Percentiles rank a stretch among this genome's conserved stretches.
Conservation (phyloP, 2,329 filamentous ascomycete species). For the Aureobasidium sp. region DNA sequence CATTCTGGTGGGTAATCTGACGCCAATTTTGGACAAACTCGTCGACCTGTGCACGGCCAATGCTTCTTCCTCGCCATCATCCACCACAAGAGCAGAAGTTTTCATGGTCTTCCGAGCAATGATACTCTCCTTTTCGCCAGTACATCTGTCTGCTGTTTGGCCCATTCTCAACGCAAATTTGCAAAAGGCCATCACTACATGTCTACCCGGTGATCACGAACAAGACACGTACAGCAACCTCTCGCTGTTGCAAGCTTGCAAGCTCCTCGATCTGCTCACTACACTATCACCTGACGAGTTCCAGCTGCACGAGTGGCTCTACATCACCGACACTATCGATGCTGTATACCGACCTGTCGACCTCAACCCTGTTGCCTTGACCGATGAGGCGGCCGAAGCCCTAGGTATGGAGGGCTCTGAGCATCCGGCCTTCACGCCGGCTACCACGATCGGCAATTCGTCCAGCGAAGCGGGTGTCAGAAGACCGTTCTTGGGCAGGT, state of each 20-base stretch:
- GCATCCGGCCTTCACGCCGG: constrained; percentile 17
- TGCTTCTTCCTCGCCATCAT: constrained; percentile 82
- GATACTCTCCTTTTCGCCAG: constrained; percentile 65
- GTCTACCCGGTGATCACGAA: constrained; percentile 60
- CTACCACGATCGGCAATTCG: background rate
- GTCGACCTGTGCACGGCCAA: constrained; percentile 81
- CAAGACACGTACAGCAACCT: constrained; percentile 68
- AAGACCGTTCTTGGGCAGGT: constrained; percentile 40
- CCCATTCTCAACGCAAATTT: constrained; percentile 82
- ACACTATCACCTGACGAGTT: constrained; percentile 88
- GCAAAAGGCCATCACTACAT: constrained; percentile 67
- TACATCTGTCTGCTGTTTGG: constrained; percentile 81
- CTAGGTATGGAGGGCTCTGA: constrained; percentile 42
- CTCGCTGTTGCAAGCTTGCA: constrained; percentile 82
- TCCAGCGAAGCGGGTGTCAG: constrained; percentile 19
- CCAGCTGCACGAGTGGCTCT: constrained; percentile 96
- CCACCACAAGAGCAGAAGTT: constrained; percentile 77
- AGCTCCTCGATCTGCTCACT: constrained; percentile 82
- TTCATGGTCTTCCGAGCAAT: constrained; percentile 82
- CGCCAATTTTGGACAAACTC: constrained; percentile 68
- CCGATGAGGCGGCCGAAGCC: constrained; percentile 75
- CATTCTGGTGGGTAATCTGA: constrained; percentile 68
- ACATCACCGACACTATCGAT: constrained; percentile 93
- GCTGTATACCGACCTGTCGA: constrained; percentile 73
- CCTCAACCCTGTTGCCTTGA: constrained; percentile 64